Percentiles rank a stretch among this genome's conserved stretches.
Conservation (phyloP, 2,329 filamentous ascomycete genomes). For the Diaporthe citriasiana region DNA sequence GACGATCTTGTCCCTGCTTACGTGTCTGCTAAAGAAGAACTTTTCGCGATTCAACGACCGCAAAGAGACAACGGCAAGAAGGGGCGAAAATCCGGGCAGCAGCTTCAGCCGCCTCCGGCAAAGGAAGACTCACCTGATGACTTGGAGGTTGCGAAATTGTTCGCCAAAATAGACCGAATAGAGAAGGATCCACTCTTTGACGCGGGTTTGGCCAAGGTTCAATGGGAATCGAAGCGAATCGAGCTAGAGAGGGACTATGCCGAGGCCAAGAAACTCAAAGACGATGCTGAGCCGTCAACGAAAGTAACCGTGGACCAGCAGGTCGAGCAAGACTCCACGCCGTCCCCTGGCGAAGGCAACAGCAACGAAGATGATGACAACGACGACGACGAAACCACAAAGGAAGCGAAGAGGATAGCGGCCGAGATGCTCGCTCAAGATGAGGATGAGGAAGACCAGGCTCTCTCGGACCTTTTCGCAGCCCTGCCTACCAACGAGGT, state of each 20-base stretch:
- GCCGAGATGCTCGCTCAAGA: constrained; percentile 70
- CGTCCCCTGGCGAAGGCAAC: constrained; percentile 48
- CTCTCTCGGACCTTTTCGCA: constrained; percentile 69
- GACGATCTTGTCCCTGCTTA: constrained; percentile 83
- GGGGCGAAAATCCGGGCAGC: constrained; percentile 49
- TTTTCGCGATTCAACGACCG: constrained; percentile 73
- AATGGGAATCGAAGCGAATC: constrained; percentile 73
- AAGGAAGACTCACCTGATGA: constrained; percentile 48
- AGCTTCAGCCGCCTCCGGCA: constrained; percentile 40
- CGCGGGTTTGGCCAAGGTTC: constrained; percentile 71
- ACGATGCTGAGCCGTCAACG: constrained; percentile 49
- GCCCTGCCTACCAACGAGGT: constrained; percentile 73
- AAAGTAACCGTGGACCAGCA: constrained; percentile 46
- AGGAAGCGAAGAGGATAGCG: constrained; percentile 71
- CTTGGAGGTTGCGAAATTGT: constrained; percentile 73
- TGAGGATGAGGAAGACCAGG: constrained; percentile 66
- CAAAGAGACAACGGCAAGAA: constrained; percentile 60
- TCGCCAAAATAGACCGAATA: constrained; percentile 81
- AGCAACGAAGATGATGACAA: constrained; percentile 49
- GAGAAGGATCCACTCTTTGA: constrained; percentile 85
- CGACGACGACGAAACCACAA: constrained; percentile 63
- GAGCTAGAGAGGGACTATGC: constrained; percentile 74
- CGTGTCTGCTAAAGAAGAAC: constrained; percentile 78
- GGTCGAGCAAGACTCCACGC: constrained; percentile 43
- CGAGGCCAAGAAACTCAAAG: constrained; percentile 59